Evolutionary conservation across 148 eudicot species (phyloP), one percentile per base, ranked within the genome.

Genomic region (Pharnaceum exiguum): DNA sequence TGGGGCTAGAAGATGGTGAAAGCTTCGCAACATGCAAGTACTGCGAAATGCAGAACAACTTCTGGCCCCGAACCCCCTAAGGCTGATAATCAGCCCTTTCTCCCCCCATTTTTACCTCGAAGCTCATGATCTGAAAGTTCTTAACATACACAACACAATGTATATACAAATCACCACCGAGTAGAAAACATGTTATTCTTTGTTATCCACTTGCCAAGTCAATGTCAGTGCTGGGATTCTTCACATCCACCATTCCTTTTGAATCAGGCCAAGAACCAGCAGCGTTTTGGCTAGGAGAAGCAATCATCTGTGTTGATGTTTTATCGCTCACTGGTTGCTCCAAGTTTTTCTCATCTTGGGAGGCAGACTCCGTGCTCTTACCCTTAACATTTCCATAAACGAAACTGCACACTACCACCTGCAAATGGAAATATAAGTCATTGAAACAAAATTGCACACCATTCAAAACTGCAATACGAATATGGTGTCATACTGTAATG

Each of bases 351-450:
- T 75, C 87, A 7, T 55, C 82, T 58, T 50, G 67, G 0, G 65
- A 31, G 19, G 27, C 71, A 0, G 66, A 59, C 53, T 62, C 84
- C 63, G 70, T 74, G 70, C 35, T 38, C 78, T 81, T 83, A 3
- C 71, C 59, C 66, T 81, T 86, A 12, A 69, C 31, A 71, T 65
- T 74, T 31, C 83, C 95, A 17, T 86, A 83, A 6, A 86, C 88
- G 47, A 89, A 89, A 64, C 95, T 86, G 82, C 88, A 81, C 28
- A 77, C 85, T 44, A 86, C 84, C 24, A 83, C 90, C 97, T 89
- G 83, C 54, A 67, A 21, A 19, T 30, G 10, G 36, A 46, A 16
- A 17, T 13, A 22, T 2, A 21, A 32, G 5, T 18, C 4, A 47
- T 18, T 11, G 15, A 31, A 45, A 30, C 42, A n/a, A n/a, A n/a